A percentile compares a stretch with the other conserved stretches of the same genome.
Evolutionary conservation across 352 stramenopile species (phyloP).

Genomic region (Pythium sp.): DNA sequence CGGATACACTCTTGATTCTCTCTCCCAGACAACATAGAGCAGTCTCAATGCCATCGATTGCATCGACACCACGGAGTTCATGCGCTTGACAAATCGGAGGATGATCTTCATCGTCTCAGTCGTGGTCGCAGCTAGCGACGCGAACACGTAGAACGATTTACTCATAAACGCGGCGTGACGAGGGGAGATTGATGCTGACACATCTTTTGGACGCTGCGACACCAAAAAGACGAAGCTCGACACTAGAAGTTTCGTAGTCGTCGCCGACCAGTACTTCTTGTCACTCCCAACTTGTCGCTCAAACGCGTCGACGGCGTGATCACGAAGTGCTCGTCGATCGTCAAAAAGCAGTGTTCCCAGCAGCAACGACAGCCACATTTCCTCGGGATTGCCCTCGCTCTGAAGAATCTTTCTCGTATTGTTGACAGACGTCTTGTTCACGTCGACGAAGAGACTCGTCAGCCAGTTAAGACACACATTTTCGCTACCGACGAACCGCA

Average conservation of each 20-base stretch:
- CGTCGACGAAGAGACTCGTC: conserved; percentile 29
- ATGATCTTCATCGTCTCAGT: conserved; percentile 78
- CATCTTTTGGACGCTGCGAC: conserved; percentile 27
- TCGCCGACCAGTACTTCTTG: conserved; percentile 28
- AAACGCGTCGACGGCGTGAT: conserved; percentile 27
- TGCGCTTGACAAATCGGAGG: conserved; percentile 63
- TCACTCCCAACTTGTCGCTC: conserved; percentile 32
- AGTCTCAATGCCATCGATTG: conserved; percentile 50
- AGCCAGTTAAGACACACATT: conserved; percentile 32
- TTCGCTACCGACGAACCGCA: conserved; percentile 30
- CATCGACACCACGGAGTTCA: conserved; percentile 33
- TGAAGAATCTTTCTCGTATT: neutral
- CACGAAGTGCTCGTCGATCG: conserved; percentile 22
- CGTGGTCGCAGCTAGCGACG: conserved; percentile 40
- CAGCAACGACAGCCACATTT: conserved; percentile 35
- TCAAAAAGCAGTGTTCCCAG: conserved; percentile 43
- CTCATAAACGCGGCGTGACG: conserved; percentile 32
- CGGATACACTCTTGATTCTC: conserved; percentile 67
- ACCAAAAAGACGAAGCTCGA: conserved; percentile 60
- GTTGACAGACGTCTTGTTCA: neutral
- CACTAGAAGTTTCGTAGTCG: conserved; percentile 45
- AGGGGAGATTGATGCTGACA: neutral
- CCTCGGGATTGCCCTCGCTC: conserved; percentile 1
- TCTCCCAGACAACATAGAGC: conserved; percentile 58
- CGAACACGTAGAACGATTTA: conserved; percentile 47